Conservation (phyloP, 345 rosid species). For the Rhizophora mangle region DNA sequence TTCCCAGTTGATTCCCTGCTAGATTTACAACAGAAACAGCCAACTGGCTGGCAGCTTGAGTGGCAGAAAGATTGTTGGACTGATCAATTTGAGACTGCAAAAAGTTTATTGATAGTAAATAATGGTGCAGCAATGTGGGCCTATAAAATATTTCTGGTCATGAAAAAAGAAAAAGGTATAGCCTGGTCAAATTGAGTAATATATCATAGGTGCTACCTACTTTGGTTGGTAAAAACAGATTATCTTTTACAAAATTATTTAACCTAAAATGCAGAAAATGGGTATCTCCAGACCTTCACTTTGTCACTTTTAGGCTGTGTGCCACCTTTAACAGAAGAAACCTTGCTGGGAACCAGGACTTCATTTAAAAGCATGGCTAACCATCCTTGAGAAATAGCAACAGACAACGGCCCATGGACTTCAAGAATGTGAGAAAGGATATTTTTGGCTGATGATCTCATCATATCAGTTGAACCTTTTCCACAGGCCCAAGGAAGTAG, state of each 20-base stretch:
- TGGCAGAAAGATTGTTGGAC: conserved; percentile 59
- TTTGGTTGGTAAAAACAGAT: not conserved
- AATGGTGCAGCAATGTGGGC: not conserved
- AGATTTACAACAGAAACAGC: conserved; percentile 80
- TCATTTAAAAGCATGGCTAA: conserved; percentile 69
- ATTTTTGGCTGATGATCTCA: conserved; percentile 65
- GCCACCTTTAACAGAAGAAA: conserved; percentile 52
- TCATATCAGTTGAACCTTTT: conserved; percentile 51
- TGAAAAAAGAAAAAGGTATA: not conserved
- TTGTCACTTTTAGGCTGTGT: conserved; percentile 52
- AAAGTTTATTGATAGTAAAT: conserved; percentile 24
- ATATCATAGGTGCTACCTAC: no score
- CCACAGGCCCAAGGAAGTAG: conserved; percentile 80
- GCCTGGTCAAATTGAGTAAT: not conserved
- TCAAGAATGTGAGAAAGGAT: conserved; percentile 82
- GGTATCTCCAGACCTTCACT: conserved; percentile 53
- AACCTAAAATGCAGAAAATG: not conserved
- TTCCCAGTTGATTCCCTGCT: conserved; percentile 58
- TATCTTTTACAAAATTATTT: conserved; percentile 1
- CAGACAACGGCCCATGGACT: conserved; percentile 64
- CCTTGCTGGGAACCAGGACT: conserved; percentile 51
- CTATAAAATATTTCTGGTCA: conserved; percentile 9
- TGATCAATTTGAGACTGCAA: conserved; percentile 72
- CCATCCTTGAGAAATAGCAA: conserved; percentile 96
- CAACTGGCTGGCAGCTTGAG: conserved; percentile 66